A percentile compares a stretch with the other conserved stretches of the same genome.
These are phyloP conservation scores for Monilinia polystroma DNA, from an alignment of 2,329 filamentous ascomycete species.

Conservation along the genomic window DNA sequence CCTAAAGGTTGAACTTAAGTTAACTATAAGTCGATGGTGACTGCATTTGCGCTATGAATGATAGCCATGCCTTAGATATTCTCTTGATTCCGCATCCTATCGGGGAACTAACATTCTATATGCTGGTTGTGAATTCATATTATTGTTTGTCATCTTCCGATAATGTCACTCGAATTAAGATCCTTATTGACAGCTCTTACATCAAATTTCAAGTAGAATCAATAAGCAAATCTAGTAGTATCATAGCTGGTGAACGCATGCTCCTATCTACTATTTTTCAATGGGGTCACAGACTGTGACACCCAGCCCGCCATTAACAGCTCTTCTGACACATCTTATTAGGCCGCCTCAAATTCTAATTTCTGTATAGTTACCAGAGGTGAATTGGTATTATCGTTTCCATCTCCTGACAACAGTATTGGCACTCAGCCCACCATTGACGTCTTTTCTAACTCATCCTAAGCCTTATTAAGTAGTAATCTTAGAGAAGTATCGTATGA, in stretches of 20 bases:
- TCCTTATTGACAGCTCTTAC: neutral
- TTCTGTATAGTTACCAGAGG: neutral
- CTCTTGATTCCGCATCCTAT: neutral
- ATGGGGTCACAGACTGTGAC: neutral
- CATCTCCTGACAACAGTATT: neutral
- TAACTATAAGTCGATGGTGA: neutral
- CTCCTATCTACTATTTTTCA: neutral
- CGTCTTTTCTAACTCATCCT: neutral
- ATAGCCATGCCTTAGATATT: neutral
- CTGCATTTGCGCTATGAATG: neutral
- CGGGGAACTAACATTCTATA: neutral
- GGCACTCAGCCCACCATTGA: neutral
- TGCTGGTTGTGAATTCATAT: neutral
- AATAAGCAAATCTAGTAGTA: neutral
- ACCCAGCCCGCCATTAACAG: neutral
- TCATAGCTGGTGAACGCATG: neutral
- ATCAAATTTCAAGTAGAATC: neutral
- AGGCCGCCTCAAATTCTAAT: neutral
- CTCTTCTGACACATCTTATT: neutral
- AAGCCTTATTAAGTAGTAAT: constrained; percentile 4
- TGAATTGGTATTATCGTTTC: neutral
- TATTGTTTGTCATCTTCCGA: neutral
- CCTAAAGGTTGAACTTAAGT: neutral
- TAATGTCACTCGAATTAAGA: neutral
- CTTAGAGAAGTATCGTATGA: constrained; percentile 10